phyloP scores from a whole-genome alignment of 2,329 filamentous ascomycete genomes.

The Stylonectria norvegica region DNA sequence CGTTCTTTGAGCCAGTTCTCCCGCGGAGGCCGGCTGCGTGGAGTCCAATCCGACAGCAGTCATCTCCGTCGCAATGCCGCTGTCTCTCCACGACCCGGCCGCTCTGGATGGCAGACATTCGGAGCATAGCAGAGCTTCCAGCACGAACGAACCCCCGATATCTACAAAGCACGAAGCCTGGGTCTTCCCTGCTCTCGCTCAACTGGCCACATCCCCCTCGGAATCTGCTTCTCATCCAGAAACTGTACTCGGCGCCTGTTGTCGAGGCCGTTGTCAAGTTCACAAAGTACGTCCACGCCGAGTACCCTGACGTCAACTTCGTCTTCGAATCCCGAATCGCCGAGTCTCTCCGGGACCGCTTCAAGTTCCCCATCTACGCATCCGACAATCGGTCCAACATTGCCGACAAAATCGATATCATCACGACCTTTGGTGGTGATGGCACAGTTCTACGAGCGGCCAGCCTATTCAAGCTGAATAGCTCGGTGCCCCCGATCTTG shows the following conservation, averaged over 20 bases:
- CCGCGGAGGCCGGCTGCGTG: too few relatives aligned
- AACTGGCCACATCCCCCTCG: slow-evolving; percentile 53
- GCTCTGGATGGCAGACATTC: slow-evolving; percentile 32
- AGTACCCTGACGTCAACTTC: slow-evolving; percentile 77
- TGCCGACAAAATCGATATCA: slow-evolving; percentile 79
- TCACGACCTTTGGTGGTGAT: slow-evolving; percentile 88
- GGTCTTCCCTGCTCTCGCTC: slow-evolving; percentile 53
- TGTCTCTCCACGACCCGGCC: slow-evolving; percentile 48
- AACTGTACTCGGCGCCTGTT: slow-evolving; percentile 54
- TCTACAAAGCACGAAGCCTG: slow-evolving; percentile 40
- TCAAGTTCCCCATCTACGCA: slow-evolving; percentile 73
- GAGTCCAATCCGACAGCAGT: too few relatives aligned
- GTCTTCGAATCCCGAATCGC: slow-evolving; percentile 80
- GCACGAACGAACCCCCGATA: slow-evolving; percentile 35
- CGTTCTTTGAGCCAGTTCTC: slow-evolving; percentile 2
- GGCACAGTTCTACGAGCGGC: slow-evolving; percentile 38
- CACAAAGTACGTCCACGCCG: slow-evolving; percentile 68
- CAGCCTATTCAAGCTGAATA: slow-evolving; percentile 68
- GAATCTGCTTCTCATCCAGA: slow-evolving; percentile 57
- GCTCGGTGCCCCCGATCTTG: slow-evolving; percentile 81
- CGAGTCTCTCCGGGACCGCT: slow-evolving; percentile 61
- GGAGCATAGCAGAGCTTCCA: slow-evolving; percentile 34
- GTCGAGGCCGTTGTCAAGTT: slow-evolving; percentile 52
- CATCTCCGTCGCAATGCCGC: slow-evolving; percentile 23
- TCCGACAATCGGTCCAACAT: slow-evolving; percentile 51